Conservation (phyloP, 805 yeast species). For the Monosporozyma solicola region DNA sequence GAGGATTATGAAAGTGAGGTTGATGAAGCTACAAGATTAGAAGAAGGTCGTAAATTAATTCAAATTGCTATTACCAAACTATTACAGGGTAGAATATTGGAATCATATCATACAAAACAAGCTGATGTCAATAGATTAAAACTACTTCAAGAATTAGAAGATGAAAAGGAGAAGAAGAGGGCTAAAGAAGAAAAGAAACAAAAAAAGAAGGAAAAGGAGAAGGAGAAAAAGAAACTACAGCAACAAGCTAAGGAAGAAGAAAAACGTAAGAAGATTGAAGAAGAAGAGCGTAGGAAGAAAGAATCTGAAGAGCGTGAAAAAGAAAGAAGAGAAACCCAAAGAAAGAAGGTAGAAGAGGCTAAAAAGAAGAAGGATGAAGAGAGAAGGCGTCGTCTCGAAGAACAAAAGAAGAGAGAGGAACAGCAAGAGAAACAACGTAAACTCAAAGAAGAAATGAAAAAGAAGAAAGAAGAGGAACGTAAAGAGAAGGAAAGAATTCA, state of each 20-base stretch:
- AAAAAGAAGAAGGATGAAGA: slow-evolving; percentile 33
- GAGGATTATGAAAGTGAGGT: slow-evolving; percentile 30
- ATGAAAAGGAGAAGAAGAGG: slow-evolving; percentile 55
- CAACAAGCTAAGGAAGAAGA: slow-evolving; percentile 60
- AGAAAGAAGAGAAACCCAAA: slow-evolving; percentile 33
- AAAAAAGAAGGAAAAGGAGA: slow-evolving; percentile 57
- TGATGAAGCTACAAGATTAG: slow-evolving; percentile 58
- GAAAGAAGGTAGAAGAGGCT: slow-evolving; percentile 35
- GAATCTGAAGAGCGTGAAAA: slow-evolving; percentile 36
- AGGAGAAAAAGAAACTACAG: slow-evolving; percentile 56
- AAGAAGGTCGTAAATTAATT: slow-evolving; percentile 72
- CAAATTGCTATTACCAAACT: slow-evolving; percentile 73
- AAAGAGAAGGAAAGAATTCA: slow-evolving; percentile 24
- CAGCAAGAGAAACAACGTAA: slow-evolving; percentile 32
- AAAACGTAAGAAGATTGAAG: slow-evolving; percentile 45
- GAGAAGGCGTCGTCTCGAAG: slow-evolving; percentile 33
- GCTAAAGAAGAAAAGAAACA: slow-evolving; percentile 59
- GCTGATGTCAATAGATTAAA: slow-evolving; percentile 64
- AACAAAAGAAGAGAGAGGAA: slow-evolving; percentile 35
- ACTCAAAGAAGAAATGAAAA: slow-evolving; percentile 33
- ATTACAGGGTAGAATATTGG: slow-evolving; percentile 62
- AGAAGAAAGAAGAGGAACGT: slow-evolving; percentile 33
- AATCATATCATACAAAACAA: slow-evolving; percentile 68
- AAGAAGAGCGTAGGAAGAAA: slow-evolving; percentile 39
- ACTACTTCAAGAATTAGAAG: slow-evolving; percentile 59